Evolutionary conservation across 83 land plant species (phyloP).

Genomic region (Thuja plicata): DNA sequence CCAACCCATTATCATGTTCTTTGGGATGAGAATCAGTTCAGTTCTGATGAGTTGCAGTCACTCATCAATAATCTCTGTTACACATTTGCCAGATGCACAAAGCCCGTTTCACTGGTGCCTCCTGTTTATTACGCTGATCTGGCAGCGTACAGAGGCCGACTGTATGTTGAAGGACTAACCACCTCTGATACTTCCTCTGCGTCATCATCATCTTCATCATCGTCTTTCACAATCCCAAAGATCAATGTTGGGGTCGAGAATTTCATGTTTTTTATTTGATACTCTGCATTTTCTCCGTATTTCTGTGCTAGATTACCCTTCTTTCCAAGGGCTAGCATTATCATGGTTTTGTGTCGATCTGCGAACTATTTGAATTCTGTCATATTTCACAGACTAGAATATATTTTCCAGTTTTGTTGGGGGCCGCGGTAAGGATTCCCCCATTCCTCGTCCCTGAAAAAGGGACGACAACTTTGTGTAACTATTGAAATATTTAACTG

Average conservation of each 20-base stretch:
- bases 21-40: slow-evolving; percentile 64
- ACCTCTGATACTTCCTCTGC: slow-evolving; percentile 18
- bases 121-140: slow-evolving; percentile 73
- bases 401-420: background rate
- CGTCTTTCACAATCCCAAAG: background rate
- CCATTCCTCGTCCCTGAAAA: background rate
- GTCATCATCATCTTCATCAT: slow-evolving; percentile 15
- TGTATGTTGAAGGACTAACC: slow-evolving; percentile 38
- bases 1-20: slow-evolving; percentile 78
- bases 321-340: too few species aligned
- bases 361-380: background rate
- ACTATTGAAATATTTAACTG: too few species aligned
- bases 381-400: too few species aligned
- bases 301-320: too few species aligned
- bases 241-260: slow-evolving; percentile 1
- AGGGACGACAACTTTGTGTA: too few species aligned
- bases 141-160: slow-evolving; percentile 53
- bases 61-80: slow-evolving; percentile 68
- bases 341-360: background rate
- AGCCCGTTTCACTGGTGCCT: slow-evolving; percentile 59
- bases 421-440: background rate
- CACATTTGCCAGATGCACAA: slow-evolving; percentile 71
- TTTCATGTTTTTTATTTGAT: slow-evolving; percentile 1
- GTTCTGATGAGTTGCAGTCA: slow-evolving; percentile 58
- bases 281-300: background rate